Percentiles rank a stretch among this genome's conserved stretches.
Conservation (phyloP, 202 grass and related monocot genomes). For the Panicum virgatum region DNA sequence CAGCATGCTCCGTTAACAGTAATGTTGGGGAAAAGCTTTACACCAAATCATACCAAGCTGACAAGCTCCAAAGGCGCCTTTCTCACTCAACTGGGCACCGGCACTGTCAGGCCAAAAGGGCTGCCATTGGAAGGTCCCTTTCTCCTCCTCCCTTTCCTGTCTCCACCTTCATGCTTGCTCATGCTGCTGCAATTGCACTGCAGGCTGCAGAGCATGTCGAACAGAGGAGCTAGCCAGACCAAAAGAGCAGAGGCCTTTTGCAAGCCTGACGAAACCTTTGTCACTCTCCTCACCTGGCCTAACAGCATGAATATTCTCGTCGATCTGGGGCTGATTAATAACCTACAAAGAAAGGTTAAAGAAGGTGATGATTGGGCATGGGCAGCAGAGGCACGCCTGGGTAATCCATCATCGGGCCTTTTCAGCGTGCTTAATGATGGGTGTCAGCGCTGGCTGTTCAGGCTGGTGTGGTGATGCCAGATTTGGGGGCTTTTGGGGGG, state of each 20-base stretch:
- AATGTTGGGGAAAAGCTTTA: conserved; percentile 14
- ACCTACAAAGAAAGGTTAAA: neutral
- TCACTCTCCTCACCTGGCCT: neutral
- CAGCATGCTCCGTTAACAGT: neutral
- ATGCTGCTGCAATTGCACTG: neutral
- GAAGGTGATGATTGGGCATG: conserved; percentile 23
- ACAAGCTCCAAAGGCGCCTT: neutral
- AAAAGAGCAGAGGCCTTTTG: conserved; percentile 35
- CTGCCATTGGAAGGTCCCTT: conserved; percentile 14
- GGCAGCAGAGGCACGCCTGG: conserved; percentile 36
- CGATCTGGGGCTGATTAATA: neutral
- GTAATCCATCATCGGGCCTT: conserved; percentile 13
- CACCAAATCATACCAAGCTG: conserved; percentile 15
- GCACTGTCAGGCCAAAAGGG: conserved; percentile 5
- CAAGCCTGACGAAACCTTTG: conserved; percentile 22
- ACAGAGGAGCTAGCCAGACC: neutral
- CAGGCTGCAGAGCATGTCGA: neutral
- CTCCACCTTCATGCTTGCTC: neutral
- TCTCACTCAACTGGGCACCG: neutral
- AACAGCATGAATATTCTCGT: conserved; percentile 29
- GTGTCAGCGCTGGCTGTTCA: neutral
- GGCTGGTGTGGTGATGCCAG: neutral
- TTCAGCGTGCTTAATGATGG: conserved; percentile 20
- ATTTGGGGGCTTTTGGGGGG: conserved; percentile 5
- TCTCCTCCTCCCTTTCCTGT: neutral